A percentile compares a stretch with the other conserved stretches of the same genome.
Conservation (phyloP, 306 rosid species). For the Citrullus mucosospermus region DNA sequence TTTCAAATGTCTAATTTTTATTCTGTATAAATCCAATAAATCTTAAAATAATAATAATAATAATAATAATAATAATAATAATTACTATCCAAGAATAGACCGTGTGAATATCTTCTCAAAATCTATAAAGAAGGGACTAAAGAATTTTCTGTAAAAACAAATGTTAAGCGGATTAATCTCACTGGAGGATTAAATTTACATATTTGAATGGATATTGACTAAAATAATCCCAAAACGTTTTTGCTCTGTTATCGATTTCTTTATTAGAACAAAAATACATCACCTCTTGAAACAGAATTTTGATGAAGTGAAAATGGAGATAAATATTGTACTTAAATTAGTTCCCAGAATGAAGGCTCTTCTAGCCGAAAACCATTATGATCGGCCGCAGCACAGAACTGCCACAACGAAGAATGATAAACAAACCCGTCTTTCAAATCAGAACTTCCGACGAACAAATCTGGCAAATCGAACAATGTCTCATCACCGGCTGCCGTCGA, state of each 20-base stretch:
- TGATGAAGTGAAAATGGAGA: background rate
- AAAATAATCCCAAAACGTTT: no score
- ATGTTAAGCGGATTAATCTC: no score
- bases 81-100: no score
- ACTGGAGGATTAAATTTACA: no score
- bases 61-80: no score
- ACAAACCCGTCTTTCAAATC: constrained; percentile 22
- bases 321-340: background rate
- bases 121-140: no score
- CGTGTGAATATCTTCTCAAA: no score
- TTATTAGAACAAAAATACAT: background rate
- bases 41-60: no score
- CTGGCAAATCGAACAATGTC: constrained; percentile 71
- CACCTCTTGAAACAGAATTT: background rate
- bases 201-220: no score
- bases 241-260: background rate
- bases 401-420: constrained; percentile 43
- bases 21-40: no score
- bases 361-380: constrained; percentile 36
- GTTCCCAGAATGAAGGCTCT: constrained; percentile 60
- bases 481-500: constrained; percentile 32
- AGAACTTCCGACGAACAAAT: constrained; percentile 40
- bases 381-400: constrained; percentile 37
- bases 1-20: no score
- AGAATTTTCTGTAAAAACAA: no score